Evolutionary conservation across 352 stramenopile species (phyloP).

Genomic region (Pythium dissimile): DNA sequence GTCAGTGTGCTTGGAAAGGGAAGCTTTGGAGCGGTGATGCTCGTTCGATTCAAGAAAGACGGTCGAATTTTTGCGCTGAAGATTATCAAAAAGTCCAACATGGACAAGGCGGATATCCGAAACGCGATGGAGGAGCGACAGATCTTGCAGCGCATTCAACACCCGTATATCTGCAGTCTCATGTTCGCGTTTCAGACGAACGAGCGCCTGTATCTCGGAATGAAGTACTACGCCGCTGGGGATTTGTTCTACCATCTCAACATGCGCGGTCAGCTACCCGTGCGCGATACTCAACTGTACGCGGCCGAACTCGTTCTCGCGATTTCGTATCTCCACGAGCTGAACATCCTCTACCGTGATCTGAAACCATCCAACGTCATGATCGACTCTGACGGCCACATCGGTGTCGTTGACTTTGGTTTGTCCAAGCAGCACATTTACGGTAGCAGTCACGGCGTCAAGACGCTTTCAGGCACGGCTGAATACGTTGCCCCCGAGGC

Average conservation of each 20-base stretch:
- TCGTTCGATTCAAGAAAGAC: slow-evolving; percentile 88
- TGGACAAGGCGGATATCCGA: slow-evolving; percentile 79
- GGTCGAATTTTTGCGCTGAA: slow-evolving; percentile 86
- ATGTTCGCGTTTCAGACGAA: slow-evolving; percentile 90
- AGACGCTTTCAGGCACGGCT: slow-evolving; percentile 81
- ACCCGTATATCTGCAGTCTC: slow-evolving; percentile 86
- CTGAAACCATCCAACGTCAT: slow-evolving; percentile 89
- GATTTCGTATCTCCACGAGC: slow-evolving; percentile 86
- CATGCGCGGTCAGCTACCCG: slow-evolving; percentile 60
- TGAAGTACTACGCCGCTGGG: slow-evolving; percentile 88
- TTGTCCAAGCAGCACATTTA: slow-evolving; percentile 89
- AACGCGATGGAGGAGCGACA: slow-evolving; percentile 89
- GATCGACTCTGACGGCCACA: slow-evolving; percentile 87
- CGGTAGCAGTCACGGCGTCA: slow-evolving; percentile 79
- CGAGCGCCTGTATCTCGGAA: slow-evolving; percentile 84
- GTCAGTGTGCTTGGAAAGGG: slow-evolving; percentile 83
- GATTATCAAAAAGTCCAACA: slow-evolving; percentile 89
- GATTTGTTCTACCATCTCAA: slow-evolving; percentile 90
- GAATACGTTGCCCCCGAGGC: slow-evolving; percentile 87
- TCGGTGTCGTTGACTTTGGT: slow-evolving; percentile 87
- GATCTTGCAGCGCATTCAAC: slow-evolving; percentile 86
- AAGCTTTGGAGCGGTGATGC: slow-evolving; percentile 86
- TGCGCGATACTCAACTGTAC: slow-evolving; percentile 72
- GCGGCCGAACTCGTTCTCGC: slow-evolving; percentile 82
- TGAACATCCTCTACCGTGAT: slow-evolving; percentile 88